Percentiles rank a stretch among this genome's conserved stretches.
phyloP scores from a whole-genome alignment of 345 rosid genomes.

The Eucalyptus regnans region DNA sequence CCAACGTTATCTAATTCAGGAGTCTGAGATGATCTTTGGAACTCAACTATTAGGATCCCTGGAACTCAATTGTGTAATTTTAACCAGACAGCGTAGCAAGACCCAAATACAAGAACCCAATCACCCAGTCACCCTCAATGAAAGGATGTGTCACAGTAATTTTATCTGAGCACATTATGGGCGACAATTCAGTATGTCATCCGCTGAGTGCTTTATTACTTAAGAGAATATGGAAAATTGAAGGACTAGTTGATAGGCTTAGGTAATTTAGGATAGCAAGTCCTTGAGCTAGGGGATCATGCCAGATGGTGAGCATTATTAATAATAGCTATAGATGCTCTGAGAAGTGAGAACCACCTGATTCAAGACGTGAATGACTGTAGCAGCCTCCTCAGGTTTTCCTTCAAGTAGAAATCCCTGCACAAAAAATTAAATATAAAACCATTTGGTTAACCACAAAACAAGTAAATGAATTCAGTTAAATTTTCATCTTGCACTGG shows the following conservation, averaged over 20 bases:
- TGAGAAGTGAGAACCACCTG: no score
- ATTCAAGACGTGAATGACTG: no score
- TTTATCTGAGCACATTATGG: not conserved
- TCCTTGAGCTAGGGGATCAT: not conserved
- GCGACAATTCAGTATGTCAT: not conserved
- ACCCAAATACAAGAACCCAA: not conserved
- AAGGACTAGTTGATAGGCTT: not conserved
- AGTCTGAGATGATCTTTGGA: no score
- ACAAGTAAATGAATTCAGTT: no score
- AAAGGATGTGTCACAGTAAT: not conserved
- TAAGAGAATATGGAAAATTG: not conserved
- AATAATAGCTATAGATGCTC: not conserved
- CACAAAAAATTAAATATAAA: no score
- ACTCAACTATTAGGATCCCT: no score
- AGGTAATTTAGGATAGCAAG: not conserved
- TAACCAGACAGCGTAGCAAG: not conserved
- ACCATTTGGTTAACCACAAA: no score
- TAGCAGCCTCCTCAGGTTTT: no score
- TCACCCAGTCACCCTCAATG: not conserved
- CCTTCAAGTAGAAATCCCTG: no score
- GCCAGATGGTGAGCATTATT: not conserved
- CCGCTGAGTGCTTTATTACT: not conserved
- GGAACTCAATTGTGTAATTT: not conserved
- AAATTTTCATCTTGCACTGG: no score
- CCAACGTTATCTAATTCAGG: no score